Base-by-base conservation (phyloP, 2,329 filamentous ascomycete genomes). In the Aspergillus brunneoviolaceus region DNA sequence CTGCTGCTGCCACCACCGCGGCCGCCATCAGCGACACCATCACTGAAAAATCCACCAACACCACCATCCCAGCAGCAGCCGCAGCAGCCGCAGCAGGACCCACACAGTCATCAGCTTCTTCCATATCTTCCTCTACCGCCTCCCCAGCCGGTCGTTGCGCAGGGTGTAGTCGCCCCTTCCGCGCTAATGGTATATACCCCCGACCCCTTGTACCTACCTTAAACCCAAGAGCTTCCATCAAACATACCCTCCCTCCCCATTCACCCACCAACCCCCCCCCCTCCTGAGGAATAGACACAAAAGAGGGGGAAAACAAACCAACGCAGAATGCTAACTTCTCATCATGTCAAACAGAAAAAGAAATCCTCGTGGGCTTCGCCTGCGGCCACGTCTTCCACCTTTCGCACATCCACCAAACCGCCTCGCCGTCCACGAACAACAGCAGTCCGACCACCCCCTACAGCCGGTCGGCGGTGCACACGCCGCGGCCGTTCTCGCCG, bases 321-420 rank as follows among this genome's bases (percentile, higher is more conserved):
- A 23, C 23, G 4, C 23, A 4, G 23, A 23, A 23, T 23, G 23
- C 23, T 23, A 23, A 23, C 23, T 4, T 23, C 27, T 27, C 27
- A 27, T 7, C 27, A 14, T 23, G 4, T 4, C 39, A 35, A 53
- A 19, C 7, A 82, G 83, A 85, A 69, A 79, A 76, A 58, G 81
- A 86, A 67, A 81, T 84, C 0, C 80, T 88, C 9, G 77, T 88
- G 59, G 87, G 86, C 60, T 91, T 90, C 72, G 84, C 85, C 55
- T 91, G 88, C 72, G 87, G 87, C 14, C 86, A 89, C 68, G 81
- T 89, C 64, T 89, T 88, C 72, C 89, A 90, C 72, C 76, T 87
- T 12, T 80, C 86, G 33, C 85, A 85, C 66, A 76, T 88, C 2
- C 77, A 88, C n/a, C 73, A 79, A 16, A 72, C 80, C 21, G 70